Evolutionary conservation across 2,329 filamentous ascomycete species (phyloP).

Genomic region (Pestalotiopsis sp.): DNA sequence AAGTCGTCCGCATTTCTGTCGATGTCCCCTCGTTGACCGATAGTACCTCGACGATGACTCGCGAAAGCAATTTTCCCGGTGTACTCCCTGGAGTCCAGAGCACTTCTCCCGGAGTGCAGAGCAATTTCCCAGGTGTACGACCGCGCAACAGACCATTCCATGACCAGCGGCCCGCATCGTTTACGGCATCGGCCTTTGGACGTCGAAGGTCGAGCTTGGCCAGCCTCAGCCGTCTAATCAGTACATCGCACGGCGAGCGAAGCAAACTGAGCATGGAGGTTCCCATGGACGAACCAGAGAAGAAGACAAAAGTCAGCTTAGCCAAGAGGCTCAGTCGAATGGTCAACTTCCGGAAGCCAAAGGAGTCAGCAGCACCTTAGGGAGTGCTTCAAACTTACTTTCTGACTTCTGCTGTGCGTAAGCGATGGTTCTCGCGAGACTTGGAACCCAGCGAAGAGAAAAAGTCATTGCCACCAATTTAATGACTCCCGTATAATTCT

Average conservation of each 20-base stretch:
- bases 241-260: slow-evolving; percentile 72
- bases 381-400: slow-evolving; percentile 14
- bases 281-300: slow-evolving; percentile 58
- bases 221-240: slow-evolving; percentile 76
- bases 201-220: slow-evolving; percentile 76
- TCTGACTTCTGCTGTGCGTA: not conserved
- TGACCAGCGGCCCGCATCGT: slow-evolving; percentile 64
- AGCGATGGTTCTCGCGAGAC: slow-evolving; percentile 11
- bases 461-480: not conserved
- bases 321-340: slow-evolving; percentile 72
- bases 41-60: slow-evolving; percentile 77
- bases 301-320: slow-evolving; percentile 63
- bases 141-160: slow-evolving; percentile 46
- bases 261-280: slow-evolving; percentile 77
- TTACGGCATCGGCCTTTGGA: slow-evolving; percentile 64
- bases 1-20: slow-evolving; percentile 68
- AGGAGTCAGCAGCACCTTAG: slow-evolving; percentile 38
- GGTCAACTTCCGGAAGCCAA: slow-evolving; percentile 78
- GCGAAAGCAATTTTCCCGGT: slow-evolving; percentile 60
- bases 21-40: slow-evolving; percentile 76
- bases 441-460: slow-evolving; percentile 12
- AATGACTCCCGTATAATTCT: slow-evolving; percentile 11
- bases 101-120: slow-evolving; percentile 36
- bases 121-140: slow-evolving; percentile 37
- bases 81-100: slow-evolving; percentile 16